Conservation (phyloP, 2,329 filamentous ascomycete genomes). For the Epichloe sylvatica region DNA sequence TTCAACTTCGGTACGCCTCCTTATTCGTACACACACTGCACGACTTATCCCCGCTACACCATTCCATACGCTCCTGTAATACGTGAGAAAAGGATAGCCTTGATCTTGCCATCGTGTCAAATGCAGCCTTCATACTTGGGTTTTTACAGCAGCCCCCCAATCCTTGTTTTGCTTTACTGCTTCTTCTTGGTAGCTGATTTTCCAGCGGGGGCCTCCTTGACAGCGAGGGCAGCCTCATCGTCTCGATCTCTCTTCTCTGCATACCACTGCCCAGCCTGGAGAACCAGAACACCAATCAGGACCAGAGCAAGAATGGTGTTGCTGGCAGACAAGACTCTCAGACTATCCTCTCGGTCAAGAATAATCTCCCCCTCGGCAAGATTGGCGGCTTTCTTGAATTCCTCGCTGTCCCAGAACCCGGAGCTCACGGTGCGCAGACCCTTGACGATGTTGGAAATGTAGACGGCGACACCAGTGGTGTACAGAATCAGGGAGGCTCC, state of each 20-base stretch:
- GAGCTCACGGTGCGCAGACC: conserved; percentile 71
- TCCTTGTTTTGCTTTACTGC: conserved; percentile 12
- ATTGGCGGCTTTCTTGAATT: conserved; percentile 25
- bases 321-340: conserved; percentile 82
- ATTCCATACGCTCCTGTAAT: neutral
- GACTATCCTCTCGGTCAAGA: conserved; percentile 71
- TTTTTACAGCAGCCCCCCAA: neutral
- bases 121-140: neutral
- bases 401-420: conserved; percentile 44
- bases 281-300: conserved; percentile 74
- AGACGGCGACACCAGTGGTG: conserved; percentile 79
- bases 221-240: conserved; percentile 54
- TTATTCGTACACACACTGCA: neutral
- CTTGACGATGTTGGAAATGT: conserved; percentile 93
- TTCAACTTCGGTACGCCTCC: neutral
- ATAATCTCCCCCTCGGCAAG: conserved; percentile 46
- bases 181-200: conserved; percentile 24
- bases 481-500: conserved; percentile 70
- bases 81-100: neutral
- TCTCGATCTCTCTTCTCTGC: conserved; percentile 84
- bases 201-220: conserved; percentile 13
- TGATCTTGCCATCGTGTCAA: neutral
- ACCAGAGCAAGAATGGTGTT: conserved; percentile 94
- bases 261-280: conserved; percentile 98
- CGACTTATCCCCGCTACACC: neutral